Evolutionary conservation across 2,329 filamentous ascomycete genomes (phyloP).

Genomic region (Coniochaeta pulveracea): DNA sequence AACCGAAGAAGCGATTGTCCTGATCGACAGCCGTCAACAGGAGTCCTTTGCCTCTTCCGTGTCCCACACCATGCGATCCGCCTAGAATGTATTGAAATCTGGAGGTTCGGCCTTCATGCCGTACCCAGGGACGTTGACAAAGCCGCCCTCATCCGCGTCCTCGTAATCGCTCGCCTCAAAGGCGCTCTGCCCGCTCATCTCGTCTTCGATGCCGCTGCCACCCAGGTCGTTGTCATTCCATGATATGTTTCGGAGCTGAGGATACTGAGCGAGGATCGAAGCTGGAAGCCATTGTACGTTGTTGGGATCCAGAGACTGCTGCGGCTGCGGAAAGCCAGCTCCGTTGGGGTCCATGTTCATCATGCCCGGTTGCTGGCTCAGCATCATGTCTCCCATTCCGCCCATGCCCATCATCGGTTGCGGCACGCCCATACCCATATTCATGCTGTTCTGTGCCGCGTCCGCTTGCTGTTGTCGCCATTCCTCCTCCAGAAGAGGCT

Average conservation of each 20-base stretch:
- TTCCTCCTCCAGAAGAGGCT: conserved; percentile 93
- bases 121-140: conserved; percentile 53
- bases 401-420: conserved; percentile 49
- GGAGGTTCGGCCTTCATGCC: too few species aligned
- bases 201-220: conserved; percentile 63
- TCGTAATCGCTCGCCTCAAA: conserved; percentile 75
- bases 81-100: too few species aligned
- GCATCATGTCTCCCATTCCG: too few species aligned
- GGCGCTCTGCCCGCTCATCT: conserved; percentile 66
- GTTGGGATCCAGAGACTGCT: too few species aligned
- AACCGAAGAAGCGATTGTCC: too few species aligned
- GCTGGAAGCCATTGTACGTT: too few species aligned
- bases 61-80: too few species aligned
- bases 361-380: too few species aligned
- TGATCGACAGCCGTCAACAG: too few species aligned
- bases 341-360: conserved; percentile 47
- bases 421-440: conserved; percentile 28
- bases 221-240: conserved; percentile 28
- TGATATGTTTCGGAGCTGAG: conserved; percentile 86
- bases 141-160: conserved; percentile 60
- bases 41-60: too few species aligned
- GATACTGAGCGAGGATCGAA: conserved; percentile 89
- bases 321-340: conserved; percentile 66
- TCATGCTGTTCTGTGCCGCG: conserved; percentile 40
- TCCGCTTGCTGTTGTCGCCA: conserved; percentile 55